Conservation (phyloP, 1,139 yeast species). For the Pneumocystis murina region DNA sequence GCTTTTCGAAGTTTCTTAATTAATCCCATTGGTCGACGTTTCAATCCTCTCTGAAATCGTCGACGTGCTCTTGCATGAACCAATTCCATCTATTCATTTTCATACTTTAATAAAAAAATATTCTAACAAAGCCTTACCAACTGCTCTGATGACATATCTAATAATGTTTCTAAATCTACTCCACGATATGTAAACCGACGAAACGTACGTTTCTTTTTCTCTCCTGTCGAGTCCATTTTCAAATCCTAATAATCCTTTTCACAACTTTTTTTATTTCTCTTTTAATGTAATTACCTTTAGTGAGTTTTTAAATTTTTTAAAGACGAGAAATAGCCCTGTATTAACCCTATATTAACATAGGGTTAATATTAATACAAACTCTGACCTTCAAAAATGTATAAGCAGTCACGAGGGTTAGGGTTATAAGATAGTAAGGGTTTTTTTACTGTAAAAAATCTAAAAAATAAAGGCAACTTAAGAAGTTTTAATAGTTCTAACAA, state of each 20-base stretch:
- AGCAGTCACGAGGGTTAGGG: too few relatives aligned
- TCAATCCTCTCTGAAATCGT: slow-evolving; percentile 97
- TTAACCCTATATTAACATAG: not conserved
- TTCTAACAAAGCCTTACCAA: slow-evolving; percentile 36
- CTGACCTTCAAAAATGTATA: too few relatives aligned
- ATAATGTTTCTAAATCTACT: slow-evolving; percentile 88
- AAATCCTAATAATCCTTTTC: not conserved
- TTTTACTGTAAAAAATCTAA: too few relatives aligned
- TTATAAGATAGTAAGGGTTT: too few relatives aligned
- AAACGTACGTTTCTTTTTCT: slow-evolving; percentile 68
- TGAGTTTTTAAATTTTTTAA: not conserved
- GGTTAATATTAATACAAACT: too few relatives aligned
- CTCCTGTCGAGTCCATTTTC: slow-evolving; percentile 17
- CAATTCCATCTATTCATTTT: slow-evolving; percentile 34
- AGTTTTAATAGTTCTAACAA: too few relatives aligned
- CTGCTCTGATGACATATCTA: slow-evolving; percentile 91
- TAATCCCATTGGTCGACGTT: slow-evolving; percentile 52
- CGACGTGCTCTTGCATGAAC: slow-evolving; percentile 99
- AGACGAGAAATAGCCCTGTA: not conserved
- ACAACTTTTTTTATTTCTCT: not conserved
- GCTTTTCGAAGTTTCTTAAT: slow-evolving; percentile 98
- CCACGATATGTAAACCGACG: slow-evolving; percentile 98
- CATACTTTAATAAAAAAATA: too few relatives aligned
- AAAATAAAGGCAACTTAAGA: too few relatives aligned
- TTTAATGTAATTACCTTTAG: not conserved